Base-by-base conservation (phyloP, 2,329 filamentous ascomycete species). In the Cordyceps javanica region DNA sequence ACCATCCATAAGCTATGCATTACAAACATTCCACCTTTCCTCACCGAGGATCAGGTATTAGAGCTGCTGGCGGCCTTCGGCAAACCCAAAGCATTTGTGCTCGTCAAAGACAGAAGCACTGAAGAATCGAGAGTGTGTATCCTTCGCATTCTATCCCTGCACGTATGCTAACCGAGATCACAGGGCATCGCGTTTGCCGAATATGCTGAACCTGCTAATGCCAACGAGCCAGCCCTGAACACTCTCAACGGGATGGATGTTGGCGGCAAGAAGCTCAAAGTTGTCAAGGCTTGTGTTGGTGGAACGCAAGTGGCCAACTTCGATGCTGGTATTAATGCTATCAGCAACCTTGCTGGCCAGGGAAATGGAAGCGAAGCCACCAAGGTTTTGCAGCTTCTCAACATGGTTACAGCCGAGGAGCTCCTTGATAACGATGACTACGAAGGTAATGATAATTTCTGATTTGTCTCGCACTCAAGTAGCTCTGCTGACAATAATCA, bases 351-450 rank as follows among this genome's bases (percentile, higher is more conserved):
- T 66, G 94, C 94, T 38, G 92, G 93, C 59, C 96, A 94, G 21
- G 90, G 87, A 38, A 82, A 82, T 57, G 89, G 92, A 60, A 78
- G 89, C 34, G 91, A 96, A 64, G 85, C 87, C 60, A 89, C 89
- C 63, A 84, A 90, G 57, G 93, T 99, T 16, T 72, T 99, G 60
- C 93, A 96, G 74, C 78, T 99, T 61, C 83, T 99, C 68, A 99
- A 99, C 77, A 99, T 99, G 94, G 93, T 99, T 36, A 99, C 94
- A 0, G 82, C 91, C 0, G 94, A 99, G 66, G 94, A 99, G 73
- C 78, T 99, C 25, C 85, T 97, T 74, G 92, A 97, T 69, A 87
- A 86, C 53, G 92, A 97, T 36, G 94, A 99, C 68, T 97, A 97
- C 68, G 90, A 97, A 74, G 93, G 93, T 92, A 80, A 68, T 77